Percentiles rank a stretch among this genome's conserved stretches.
Evolutionary conservation across 2,329 filamentous ascomycete species (phyloP).

Genomic region (Aureobasidium leucospermi): DNA sequence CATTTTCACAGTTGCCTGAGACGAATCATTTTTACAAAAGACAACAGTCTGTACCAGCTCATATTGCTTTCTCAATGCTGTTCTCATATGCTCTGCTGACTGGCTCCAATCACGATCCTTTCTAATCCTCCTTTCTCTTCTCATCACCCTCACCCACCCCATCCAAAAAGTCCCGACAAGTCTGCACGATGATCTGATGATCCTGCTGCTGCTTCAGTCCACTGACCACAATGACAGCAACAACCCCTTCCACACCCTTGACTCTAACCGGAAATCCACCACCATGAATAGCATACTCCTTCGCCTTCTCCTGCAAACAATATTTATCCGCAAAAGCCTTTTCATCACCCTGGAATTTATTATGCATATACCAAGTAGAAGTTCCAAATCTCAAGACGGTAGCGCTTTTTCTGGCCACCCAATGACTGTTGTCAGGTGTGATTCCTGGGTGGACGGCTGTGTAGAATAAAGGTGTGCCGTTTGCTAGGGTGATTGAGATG

Average conservation of each 20-base stretch:
- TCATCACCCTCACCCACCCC: constrained; percentile 19
- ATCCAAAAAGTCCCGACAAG: constrained; percentile 48
- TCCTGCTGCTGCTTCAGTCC: constrained; percentile 72
- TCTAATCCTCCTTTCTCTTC: constrained; percentile 33
- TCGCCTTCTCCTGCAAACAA: constrained; percentile 49
- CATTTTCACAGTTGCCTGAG: too few species aligned
- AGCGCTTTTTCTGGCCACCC: constrained; percentile 62
- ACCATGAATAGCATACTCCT: constrained; percentile 68
- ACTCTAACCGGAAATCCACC: constrained; percentile 69
- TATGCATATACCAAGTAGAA: constrained; percentile 64
- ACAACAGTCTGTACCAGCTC: too few species aligned
- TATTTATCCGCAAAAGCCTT: constrained; percentile 57
- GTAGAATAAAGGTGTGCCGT: constrained; percentile 60
- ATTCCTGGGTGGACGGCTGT: constrained; percentile 58
- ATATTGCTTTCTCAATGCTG: too few species aligned
- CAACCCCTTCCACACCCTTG: constrained; percentile 64
- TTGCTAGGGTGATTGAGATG: constrained; percentile 58
- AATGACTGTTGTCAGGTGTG: constrained; percentile 50
- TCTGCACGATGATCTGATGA: constrained; percentile 67
- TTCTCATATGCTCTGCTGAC: too few species aligned
- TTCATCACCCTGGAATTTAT: constrained; percentile 60
- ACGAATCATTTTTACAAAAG: too few species aligned
- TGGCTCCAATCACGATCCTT: background rate
- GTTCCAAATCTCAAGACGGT: constrained; percentile 65
- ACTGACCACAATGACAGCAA: constrained; percentile 68